Base-by-base conservation (phyloP, 805 yeast genomes). In the Jamesozyma hellenica region DNA sequence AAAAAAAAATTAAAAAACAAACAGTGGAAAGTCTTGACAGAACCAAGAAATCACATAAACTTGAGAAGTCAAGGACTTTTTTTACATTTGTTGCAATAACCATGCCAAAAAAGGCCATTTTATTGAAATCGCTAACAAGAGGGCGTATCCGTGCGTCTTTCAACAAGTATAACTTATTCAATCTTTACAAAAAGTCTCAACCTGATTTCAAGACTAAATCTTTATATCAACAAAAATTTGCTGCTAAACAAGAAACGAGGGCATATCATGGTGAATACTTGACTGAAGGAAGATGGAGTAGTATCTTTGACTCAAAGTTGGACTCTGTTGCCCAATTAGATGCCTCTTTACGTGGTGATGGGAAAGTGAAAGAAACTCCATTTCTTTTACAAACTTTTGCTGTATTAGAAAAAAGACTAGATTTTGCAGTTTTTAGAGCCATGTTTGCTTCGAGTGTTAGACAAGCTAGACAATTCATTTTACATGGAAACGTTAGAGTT, bases 241-340 rank as follows among this genome's bases (percentile, higher is more conserved):
- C 71, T 6, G 80, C 96, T 38, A 90, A 92, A 61, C 81, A 77
- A 57, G 96, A 88, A 57, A 80, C 96, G 7, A 76, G 98, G 64
- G 81, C 90, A 1, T 90, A 90, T 61, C 98, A 90, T 60, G 98
- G 98, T 51, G 97, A 92, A 55, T 85, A 82, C 58, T 61, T 90
- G 41, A 82, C 90, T 1, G 98, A 92, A 60, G 67, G 75, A 15
- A 76, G 88, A 56, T 83, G 87, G 80, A 81, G 82, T 56, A 64
- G 76, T 8, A 61, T 72, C 36, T 88, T 90, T 65, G 67, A 77
- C 39, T 68, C 71, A 35, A 77, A 79, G 43, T 68, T 87, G 49
- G 79, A 82, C 43, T 83, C 94, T 23, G 95, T 86, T 31, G 92
- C 94, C 8, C 95, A 86, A 54, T 71, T 86, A 56, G 94, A 85